Conservation (phyloP, 2,329 filamentous ascomycete species). For the Ustulina deusta region DNA sequence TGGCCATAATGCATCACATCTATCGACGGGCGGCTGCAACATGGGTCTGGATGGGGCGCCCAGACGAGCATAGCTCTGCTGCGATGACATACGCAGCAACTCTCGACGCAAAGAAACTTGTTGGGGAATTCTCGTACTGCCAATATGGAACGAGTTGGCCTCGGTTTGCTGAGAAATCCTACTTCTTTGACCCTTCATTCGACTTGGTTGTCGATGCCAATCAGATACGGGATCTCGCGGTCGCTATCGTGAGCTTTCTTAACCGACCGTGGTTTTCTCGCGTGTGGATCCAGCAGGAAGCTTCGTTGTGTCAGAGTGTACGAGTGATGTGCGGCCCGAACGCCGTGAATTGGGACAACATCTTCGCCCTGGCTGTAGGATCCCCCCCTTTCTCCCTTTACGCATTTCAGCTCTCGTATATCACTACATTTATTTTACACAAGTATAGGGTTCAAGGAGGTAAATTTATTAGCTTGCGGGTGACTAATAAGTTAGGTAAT, state of each 20-base stretch:
- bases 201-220: neutral
- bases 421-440: neutral
- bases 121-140: slow-evolving; percentile 34
- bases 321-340: slow-evolving; percentile 39
- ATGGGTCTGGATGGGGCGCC: slow-evolving; percentile 42
- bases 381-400: neutral
- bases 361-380: slow-evolving; percentile 42
- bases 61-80: slow-evolving; percentile 38
- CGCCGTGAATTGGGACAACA: slow-evolving; percentile 40
- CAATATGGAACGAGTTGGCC: slow-evolving; percentile 24
- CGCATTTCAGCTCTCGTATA: neutral
- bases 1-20: slow-evolving; percentile 45
- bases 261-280: slow-evolving; percentile 45
- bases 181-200: slow-evolving; percentile 41
- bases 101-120: slow-evolving; percentile 35
- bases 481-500: neutral
- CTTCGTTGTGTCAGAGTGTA: slow-evolving; percentile 35
- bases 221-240: slow-evolving; percentile 23
- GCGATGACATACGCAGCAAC: slow-evolving; percentile 41
- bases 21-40: slow-evolving; percentile 40
- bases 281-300: slow-evolving; percentile 47
- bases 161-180: slow-evolving; percentile 40
- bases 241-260: slow-evolving; percentile 41
- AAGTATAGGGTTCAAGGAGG: neutral
- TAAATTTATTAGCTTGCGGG: too few species aligned